These are phyloP conservation scores for Gymnopus androsaceus DNA, from an alignment of 1,284 basidiomycete genomes.

Conservation along the genomic window DNA sequence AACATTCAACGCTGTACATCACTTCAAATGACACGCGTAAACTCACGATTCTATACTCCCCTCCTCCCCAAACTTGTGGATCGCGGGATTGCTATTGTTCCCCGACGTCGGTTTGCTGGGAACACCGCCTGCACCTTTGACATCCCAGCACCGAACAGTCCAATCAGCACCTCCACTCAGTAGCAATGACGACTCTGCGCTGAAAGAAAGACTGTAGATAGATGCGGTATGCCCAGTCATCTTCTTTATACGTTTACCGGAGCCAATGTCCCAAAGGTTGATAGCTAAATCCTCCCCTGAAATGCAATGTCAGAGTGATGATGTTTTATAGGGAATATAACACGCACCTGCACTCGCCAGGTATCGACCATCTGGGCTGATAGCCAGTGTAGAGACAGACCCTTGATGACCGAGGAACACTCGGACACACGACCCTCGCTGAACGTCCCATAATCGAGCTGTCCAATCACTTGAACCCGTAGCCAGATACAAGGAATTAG, in stretches of 20 bases:
- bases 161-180: constrained; percentile 91
- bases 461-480: constrained; percentile 97
- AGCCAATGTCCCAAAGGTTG: constrained; percentile 95
- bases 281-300: constrained; percentile 90
- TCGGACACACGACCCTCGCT: constrained; percentile 89
- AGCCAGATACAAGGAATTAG: constrained; percentile 95
- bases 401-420: constrained; percentile 97
- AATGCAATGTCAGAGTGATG: constrained; percentile 10
- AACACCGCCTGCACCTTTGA: constrained; percentile 77
- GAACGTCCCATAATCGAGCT: constrained; percentile 97
- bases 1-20: background rate
- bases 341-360: constrained; percentile 84
- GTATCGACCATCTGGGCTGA: constrained; percentile 93
- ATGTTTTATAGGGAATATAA: constrained; percentile 4
- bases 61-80: constrained; percentile 47
- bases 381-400: constrained; percentile 82
- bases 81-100: constrained; percentile 33
- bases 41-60: constrained; percentile 66
- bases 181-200: constrained; percentile 86
- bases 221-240: constrained; percentile 93
- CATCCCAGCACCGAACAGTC: constrained; percentile 97
- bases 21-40: constrained; percentile 8
- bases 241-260: constrained; percentile 92
- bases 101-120: constrained; percentile 52
- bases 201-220: constrained; percentile 90